Evolutionary conservation across 176 grass and related monocot species (phyloP), one percentile per base, ranked within the genome.

Genomic region (Avena atlantica): DNA sequence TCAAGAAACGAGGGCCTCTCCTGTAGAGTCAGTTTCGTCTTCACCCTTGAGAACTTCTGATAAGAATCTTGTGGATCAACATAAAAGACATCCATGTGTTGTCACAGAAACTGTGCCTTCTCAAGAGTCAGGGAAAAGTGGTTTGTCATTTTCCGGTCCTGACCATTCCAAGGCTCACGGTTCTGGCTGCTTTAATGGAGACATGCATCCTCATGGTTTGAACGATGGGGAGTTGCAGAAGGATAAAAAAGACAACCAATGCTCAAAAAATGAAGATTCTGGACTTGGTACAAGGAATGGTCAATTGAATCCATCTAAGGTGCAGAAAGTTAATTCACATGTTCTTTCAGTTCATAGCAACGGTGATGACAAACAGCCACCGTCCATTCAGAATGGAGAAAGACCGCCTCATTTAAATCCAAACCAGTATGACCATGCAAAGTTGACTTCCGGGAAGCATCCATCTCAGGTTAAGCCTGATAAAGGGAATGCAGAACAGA

Each of bases 11-110:
- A 92, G 34, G 86, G 76, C 80, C 37, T 95, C 93, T 70, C 90
- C 93, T 84, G 93, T 95, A 56, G 93, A 92, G 63, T 95, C 93
- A 91, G 93, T 95, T 87, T 95, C 88, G 85, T 95, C 93, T 64
- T 95, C 90, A 78, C 93, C 93, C 34, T 78, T 90, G 76, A 92
- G 83, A 62, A 56, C 78, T 78, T 71, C 36, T 14, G 67, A 83
- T 78, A 84, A 75, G 67, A 87, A 89, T 36, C 42, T 23, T 70
- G 81, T 89, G 45, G 78, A 85, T 78, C 77, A 81, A 56, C 48
- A 80, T 84, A 84, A 85, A 86, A 86, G 50, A 3, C 60, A 83
- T 80, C 77, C 84, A 80, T 25, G n/a, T 79, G 42, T 59, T 34
- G 61, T 58, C 59, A 60, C 75, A 87, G 84, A 87, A 83, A 89